Evolutionary conservation across 2,329 filamentous ascomycete species (phyloP), one percentile per base, ranked within the genome.

Genomic region (Aspergillus hiratsukae): DNA sequence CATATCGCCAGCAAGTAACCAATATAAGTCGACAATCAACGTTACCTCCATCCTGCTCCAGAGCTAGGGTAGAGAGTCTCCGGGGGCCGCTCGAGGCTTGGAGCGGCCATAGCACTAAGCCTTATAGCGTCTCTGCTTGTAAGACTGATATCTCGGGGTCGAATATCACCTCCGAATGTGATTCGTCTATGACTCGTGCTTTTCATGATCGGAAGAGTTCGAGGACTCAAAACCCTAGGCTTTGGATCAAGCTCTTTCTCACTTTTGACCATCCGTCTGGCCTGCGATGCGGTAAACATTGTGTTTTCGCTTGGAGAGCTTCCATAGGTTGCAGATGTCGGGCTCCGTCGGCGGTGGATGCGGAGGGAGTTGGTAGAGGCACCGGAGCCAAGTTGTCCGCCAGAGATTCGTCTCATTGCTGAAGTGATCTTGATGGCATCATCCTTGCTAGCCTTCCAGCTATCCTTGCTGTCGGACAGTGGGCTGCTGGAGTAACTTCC

Each of bases 281-380:
- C 85, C 59, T 87, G 85, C 54, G 82, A 80, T 25, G 85, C 83
- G 0, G 84, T 87, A 70, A 88, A 88, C 70, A 87, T 78, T 7
- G 76, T 75, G 56, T 81, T 83, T 61, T 85, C 82, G 52, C 76
- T 81, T 1, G 83, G 82, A 14, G 84, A 82, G 53, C 80, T 82
- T 54, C 77, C 72, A 21, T 78, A 72, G 4, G 74, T 71, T 49
- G 75, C 74, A 21, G 75, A 73, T 10, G 80, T 81, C 6, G 82
- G 84, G 60, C 82, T 85, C 57, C 84, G 80, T 49, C 83, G 75
- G 59, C 83, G 77, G 63, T 85, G 74, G 19, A 76, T 72, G 17
- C 79, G 75, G 49, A 69, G 61, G 25, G 74, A 66, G 60, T 75
- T 74, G 61, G 66, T 69, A 54, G 73, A 73, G 41, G 66, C 66